Evolutionary conservation across 1,284 basidiomycete genomes (phyloP), one percentile per base, ranked within the genome.

Genomic region (Sporisorium exsertum): DNA sequence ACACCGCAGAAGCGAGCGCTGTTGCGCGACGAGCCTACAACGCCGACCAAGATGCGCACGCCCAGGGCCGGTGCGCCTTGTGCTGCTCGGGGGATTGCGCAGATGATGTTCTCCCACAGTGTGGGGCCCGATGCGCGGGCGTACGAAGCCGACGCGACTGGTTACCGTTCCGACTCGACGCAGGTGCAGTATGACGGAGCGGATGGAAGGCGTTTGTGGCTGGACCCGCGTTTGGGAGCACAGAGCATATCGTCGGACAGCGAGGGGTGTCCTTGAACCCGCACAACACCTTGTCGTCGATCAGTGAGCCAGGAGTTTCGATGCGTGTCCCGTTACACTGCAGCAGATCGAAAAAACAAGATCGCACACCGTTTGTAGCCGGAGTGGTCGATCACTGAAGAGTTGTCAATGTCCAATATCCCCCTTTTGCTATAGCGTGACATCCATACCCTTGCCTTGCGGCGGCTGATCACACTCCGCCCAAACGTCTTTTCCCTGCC

Each of bases 381-480:
- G n/a, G n/a, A n/a, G 29, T 32, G 10, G 29, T 32, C 10, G 29
- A 32, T 10, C 29, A 32, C 10, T 5, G 5, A 32, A 32, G 29
- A 32, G 29, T n/a, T n/a, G n/a, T 32, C 29, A 32, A 32, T 32
- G n/a, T 32, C 10, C 29, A 32, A 35, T 35, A n/a, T 35, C 13
- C 22, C 5, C 46, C 5, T 22, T 47, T 8, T 7, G 24, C 18
- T 27, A 50, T n/a, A 50, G 18, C 40, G n/a, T 9, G 32, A 72
- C 40, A n/a, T 66, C 59, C 3, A 64, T 66, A 0, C 64, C 56
- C 47, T 66, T 63, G 4, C 33, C 55, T 9, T 26, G 8, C 1
- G 63, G 69, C 7, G 59, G 56, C 26, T 55, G 58, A 9, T 62
- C 42, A 45, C 66, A 65, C 37, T 74, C 72, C 6, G 59, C 72